These are phyloP conservation scores for Hansenula sp. DNA, from an alignment of 1,139 yeast genomes.

Conservation along the genomic window DNA sequence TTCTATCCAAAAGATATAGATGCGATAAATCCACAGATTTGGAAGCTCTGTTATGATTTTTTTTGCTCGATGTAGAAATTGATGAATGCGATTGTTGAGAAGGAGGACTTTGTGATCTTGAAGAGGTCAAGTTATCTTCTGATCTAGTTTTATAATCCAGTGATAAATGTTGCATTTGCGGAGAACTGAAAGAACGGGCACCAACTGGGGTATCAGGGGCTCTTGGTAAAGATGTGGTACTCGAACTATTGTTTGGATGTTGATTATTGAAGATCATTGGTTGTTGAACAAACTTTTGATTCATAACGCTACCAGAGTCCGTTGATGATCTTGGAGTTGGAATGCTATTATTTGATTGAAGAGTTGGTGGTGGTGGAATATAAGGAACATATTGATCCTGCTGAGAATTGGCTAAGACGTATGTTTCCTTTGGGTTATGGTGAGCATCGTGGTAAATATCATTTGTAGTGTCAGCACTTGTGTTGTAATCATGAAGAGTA, in stretches of 20 bases:
- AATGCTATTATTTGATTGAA: background rate
- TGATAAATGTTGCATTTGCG: conserved; percentile 4
- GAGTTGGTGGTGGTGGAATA: conserved; percentile 4
- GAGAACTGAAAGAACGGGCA: conserved; percentile 18
- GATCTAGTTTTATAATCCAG: conserved; percentile 3
- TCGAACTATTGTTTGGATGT: conserved; percentile 1
- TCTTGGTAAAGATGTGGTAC: conserved; percentile 6
- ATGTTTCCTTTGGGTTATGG: background rate
- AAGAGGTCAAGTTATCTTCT: conserved; percentile 4
- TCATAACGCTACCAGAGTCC: background rate
- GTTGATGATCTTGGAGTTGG: background rate
- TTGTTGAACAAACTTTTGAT: background rate
- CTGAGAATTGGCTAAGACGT: background rate
- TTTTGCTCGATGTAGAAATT: background rate
- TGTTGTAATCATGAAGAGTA: no score
- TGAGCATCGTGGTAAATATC: background rate
- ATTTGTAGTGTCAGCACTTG: no score
- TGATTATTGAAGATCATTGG: background rate
- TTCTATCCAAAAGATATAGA: conserved; percentile 30
- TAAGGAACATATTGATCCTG: conserved; percentile 1
- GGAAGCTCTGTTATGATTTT: conserved; percentile 20
- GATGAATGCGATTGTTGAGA: conserved; percentile 5
- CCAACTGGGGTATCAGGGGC: conserved; percentile 19
- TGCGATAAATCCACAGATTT: conserved; percentile 36
- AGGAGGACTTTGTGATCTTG: conserved; percentile 17